Base-by-base conservation (phyloP, 352 stramenopile species). In the Globisporangium perplexum region DNA sequence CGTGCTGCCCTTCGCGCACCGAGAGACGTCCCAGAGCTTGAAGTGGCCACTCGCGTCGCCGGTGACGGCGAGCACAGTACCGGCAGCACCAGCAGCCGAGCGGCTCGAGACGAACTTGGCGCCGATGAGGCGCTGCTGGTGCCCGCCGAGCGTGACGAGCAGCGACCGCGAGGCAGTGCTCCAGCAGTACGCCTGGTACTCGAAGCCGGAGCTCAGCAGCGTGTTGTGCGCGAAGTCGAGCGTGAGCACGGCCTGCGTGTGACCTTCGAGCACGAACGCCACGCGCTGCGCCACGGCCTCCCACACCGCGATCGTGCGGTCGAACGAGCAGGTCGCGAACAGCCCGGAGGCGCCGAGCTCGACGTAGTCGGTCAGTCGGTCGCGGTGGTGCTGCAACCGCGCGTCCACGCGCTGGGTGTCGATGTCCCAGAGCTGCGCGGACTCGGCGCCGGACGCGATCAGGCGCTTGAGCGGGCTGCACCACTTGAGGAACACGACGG, bases 111-210 rank as follows among this genome's bases (percentile, higher is more conserved):
- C 72, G 23, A 94, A 80, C 47, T 70, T 70, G 7, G 85, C 74
- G 7, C 78, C 77, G 43, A 93, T 75, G 15, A 93, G 76, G 0
- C 74, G 74, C 11, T 73, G 55, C 41, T 88, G 77, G 57, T 95
- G 85, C 0, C 85, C 85, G 17, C 59, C 63, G 15, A 92, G 45
- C 23, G 69, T 83, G 1, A 76, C 74, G 15, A 91, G 66, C 4
- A 87, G 60, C 3, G 60, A 63, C 30, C 70, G 60, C 35, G 67
- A 69, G 1, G 69, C 24, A 18, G 90, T 54, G 50, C 73, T 86
- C 85, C 85, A 95, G 54, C 82, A 86, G 26, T 88, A 88, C 6
- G 82, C 79, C 58, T 89, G 73, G 47, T 93, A 78, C 50, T 95
- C 85, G 43, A 94, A 95, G 0, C 83, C 85, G 7, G 68, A 86